Evolutionary conservation across 2,329 filamentous ascomycete genomes (phyloP).

Genomic region (Venturia pyrina): DNA sequence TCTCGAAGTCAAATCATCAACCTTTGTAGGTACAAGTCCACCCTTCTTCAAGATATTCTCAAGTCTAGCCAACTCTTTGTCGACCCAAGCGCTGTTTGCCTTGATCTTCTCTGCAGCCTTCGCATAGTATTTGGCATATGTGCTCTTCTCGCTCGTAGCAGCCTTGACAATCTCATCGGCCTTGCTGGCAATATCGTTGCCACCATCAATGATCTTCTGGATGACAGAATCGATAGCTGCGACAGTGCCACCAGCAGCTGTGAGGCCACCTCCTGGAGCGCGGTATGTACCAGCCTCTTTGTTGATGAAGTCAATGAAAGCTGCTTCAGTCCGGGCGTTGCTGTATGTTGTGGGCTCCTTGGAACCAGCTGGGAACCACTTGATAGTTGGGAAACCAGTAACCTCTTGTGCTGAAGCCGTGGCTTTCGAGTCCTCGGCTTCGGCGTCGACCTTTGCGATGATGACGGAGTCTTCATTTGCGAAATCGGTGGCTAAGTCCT

Average conservation of each 20-base stretch:
- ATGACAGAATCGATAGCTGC: slow-evolving; percentile 68
- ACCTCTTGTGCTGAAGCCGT: slow-evolving; percentile 68
- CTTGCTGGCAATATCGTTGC: slow-evolving; percentile 53
- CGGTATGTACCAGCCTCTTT: slow-evolving; percentile 82
- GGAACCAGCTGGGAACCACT: slow-evolving; percentile 86
- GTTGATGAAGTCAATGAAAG: slow-evolving; percentile 76
- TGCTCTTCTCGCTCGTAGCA: slow-evolving; percentile 49
- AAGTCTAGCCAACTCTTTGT: slow-evolving; percentile 77
- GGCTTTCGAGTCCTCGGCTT: slow-evolving; percentile 74
- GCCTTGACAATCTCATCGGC: slow-evolving; percentile 63
- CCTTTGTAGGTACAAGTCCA: slow-evolving; percentile 72
- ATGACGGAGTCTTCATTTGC: slow-evolving; percentile 66
- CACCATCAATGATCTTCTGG: slow-evolving; percentile 53
- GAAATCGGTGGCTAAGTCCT: slow-evolving; percentile 75
- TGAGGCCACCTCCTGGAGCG: slow-evolving; percentile 66
- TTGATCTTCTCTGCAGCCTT: slow-evolving; percentile 79
- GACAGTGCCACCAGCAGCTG: slow-evolving; percentile 72
- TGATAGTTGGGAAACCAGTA: slow-evolving; percentile 88
- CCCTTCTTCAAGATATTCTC: slow-evolving; percentile 77
- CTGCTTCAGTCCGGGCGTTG: slow-evolving; percentile 65
- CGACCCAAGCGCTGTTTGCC: slow-evolving; percentile 65
- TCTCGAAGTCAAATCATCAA: slow-evolving; percentile 77
- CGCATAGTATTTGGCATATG: slow-evolving; percentile 84
- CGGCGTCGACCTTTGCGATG: slow-evolving; percentile 92
- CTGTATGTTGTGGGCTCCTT: slow-evolving; percentile 61